Conservation (phyloP, 805 yeast genomes). For the Maudiozyma barnettii region DNA sequence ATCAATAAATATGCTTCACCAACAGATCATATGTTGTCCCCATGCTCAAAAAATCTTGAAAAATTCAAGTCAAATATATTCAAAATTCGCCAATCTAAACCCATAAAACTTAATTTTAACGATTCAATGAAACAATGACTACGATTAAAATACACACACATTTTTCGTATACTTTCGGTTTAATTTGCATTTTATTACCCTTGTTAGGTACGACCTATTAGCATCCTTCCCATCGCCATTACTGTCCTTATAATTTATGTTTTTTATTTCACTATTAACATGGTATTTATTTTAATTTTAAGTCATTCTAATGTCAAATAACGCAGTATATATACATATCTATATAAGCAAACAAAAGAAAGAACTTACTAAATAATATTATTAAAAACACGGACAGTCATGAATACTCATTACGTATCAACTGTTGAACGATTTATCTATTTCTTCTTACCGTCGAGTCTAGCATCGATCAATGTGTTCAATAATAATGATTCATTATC, state of each 20-base stretch:
- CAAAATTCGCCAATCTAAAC: constrained; percentile 12
- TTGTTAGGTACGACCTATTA: too few species aligned
- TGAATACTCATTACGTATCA: not conserved
- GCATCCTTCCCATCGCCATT: too few species aligned
- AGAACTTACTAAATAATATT: not conserved
- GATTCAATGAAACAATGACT: not conserved
- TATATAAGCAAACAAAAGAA: not conserved
- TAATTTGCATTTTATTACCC: too few species aligned
- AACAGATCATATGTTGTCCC: constrained; percentile 49
- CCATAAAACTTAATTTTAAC: constrained; percentile 9
- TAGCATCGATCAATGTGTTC: constrained; percentile 75
- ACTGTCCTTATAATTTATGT: not conserved
- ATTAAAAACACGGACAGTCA: not conserved
- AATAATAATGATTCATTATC: constrained; percentile 88
- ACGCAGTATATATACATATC: not conserved
- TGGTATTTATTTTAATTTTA: not conserved
- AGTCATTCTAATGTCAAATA: not conserved
- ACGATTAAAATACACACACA: too few species aligned
- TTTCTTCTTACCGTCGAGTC: constrained; percentile 26
- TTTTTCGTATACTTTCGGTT: too few species aligned
- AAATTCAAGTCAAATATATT: constrained; percentile 33
- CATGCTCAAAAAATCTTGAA: constrained; percentile 46
- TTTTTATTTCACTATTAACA: too few species aligned
- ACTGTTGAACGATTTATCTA: not conserved
- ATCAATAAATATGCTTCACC: constrained; percentile 36